Base-by-base conservation (phyloP, 305 asterid genomes). In the Plantago coronopus region DNA sequence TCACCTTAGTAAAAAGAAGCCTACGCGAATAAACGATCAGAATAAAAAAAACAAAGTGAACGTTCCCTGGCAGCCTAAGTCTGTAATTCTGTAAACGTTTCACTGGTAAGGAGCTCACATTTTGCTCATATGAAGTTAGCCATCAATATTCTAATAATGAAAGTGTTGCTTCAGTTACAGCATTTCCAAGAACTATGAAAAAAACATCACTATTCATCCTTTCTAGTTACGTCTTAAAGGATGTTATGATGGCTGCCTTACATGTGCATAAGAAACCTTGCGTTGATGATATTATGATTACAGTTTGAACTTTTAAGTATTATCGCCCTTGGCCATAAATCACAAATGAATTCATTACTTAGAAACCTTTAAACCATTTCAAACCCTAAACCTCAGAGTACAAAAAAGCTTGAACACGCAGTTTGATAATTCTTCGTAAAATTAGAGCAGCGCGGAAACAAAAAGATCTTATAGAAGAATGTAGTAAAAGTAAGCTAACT, bases 331-430 rank as follows among this genome's bases (percentile, higher is more conserved):
- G 17, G 14, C 25, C 11, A 38, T 25, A 54, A 63, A 53, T 21
- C 20, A 8, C n/a, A 25, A 50, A 22, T 21, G 11, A 21, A 63
- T 15, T 12, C 16, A 25, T 11, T 46, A 34, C 42, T 34, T 34
- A 7, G 40, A 34, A 34, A 34, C 13, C 10, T 34, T 34, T 13
- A 0, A 14, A 3, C 15, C 31, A 44, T 57, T 6, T 46, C 23
- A 53, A 50, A 55, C 66, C 45, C 66, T 59, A 70, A 48, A 20
- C 3, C 37, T 2, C 2, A 25, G 29, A 25, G 25, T n/a, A n/a
- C n/a, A n/a, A n/a, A n/a, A n/a, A n/a, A n/a, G n/a, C n/a, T n/a
- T n/a, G n/a, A n/a, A n/a, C n/a, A n/a, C n/a, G n/a, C n/a, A n/a
- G n/a, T n/a, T n/a, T n/a, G n/a, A n/a, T n/a, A n/a, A n/a, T n/a